These are phyloP conservation scores for Coccomyxa sp. DNA, from an alignment of 139 green algal species.

Conservation along the genomic window DNA sequence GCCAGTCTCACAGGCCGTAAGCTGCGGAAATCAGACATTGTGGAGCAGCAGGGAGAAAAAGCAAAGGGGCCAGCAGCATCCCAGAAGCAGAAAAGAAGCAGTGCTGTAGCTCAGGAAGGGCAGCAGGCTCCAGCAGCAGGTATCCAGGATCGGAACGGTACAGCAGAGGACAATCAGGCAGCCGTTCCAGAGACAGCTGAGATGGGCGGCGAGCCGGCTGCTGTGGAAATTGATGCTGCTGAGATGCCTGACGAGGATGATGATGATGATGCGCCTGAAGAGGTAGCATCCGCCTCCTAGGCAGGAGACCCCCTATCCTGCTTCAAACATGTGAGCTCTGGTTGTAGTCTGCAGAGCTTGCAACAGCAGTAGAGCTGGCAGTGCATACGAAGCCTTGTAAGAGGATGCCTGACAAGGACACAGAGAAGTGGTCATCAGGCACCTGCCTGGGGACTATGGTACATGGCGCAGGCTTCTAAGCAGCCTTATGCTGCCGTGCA, in stretches of 20 bases:
- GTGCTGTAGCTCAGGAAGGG: background rate
- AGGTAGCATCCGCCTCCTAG: background rate
- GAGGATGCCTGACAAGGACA: background rate
- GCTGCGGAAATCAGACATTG: no score
- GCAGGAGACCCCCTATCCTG: background rate
- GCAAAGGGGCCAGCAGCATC: no score
- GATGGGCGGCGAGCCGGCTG: background rate
- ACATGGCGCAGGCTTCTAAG: background rate
- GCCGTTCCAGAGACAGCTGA: background rate
- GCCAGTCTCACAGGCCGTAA: no score
- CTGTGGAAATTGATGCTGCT: background rate
- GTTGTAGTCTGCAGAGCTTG: background rate
- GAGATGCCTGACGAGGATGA: background rate
- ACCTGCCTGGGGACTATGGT: background rate
- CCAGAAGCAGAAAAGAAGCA: background rate
- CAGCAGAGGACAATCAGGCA: background rate
- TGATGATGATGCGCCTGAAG: background rate
- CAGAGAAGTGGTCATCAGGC: background rate
- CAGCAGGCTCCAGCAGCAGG: background rate
- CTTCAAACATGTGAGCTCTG: background rate
- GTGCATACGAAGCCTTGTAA: background rate
- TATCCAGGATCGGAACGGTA: background rate
- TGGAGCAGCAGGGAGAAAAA: no score
- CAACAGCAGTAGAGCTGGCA: background rate
- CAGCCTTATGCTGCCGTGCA: background rate